Evolutionary conservation across 2,329 filamentous ascomycete genomes (phyloP), one percentile per base, ranked within the genome.

Genomic region (Leptographium lundbergii): DNA sequence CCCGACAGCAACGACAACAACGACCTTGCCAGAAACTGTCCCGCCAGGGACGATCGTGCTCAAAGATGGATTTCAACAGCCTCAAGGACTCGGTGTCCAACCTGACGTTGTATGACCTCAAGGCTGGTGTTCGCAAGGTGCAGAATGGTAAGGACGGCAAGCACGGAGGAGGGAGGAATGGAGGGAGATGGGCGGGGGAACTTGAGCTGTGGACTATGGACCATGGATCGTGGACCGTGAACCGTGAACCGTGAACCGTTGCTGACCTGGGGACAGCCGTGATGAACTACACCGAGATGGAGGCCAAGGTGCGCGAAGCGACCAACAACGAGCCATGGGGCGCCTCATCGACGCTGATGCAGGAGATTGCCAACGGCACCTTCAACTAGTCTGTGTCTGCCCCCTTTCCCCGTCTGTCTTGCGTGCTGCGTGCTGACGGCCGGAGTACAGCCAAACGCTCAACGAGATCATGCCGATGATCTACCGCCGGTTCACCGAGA

Each of bases 381-480:
- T 95, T 96, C 75, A 97, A 92, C 76, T 99, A 97, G 94, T 97
- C 4, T 5, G 78, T 69, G 89, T 75, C 42, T 47, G 56, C 42
- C 13, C 55, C 19, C 34, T 27, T 24, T 25, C 22, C 9, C 14
- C 27, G 32, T 11, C 19, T 4, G 11, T 13, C 19, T 13, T 13
- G 9, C 34, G 6, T 22, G 39, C 13, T 10, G 10, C 52, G 36
- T 56, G 27, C 63, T 66, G 62, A 67, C 61, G 56, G 7, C 48
- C 32, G 22, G 42, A 17, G 19, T 56, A 48, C 36, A 96, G 92
- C 72, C 91, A 96, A 84, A 84, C 91, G 57, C 84, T 99, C 60
- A 97, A 97, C 73, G 94, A 99, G 74, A 97, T 99, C 71, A 99
- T 99, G 94, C 94, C 94, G 65, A 94, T 99, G 90, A 96, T 99